Evolutionary conservation across 179 eudicot genomes (phyloP).

Genomic region (Vitellaria paradoxa): DNA sequence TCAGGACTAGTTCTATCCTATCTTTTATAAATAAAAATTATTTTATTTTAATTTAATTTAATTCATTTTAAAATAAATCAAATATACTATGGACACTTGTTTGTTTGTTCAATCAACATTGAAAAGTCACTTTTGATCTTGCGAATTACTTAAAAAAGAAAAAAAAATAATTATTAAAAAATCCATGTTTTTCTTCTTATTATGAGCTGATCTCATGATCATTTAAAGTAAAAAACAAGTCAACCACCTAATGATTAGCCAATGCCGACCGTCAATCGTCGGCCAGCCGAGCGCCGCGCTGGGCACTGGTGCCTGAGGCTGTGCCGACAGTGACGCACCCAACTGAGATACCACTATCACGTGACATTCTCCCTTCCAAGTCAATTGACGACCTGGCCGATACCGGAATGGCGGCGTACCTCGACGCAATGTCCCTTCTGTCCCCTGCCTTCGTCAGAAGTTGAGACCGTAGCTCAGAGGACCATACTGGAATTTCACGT

Average conservation of each 20-base stretch:
- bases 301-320: too few species aligned
- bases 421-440: conserved; percentile 14
- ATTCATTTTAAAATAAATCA: too few species aligned
- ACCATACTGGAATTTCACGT: conserved; percentile 38
- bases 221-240: not conserved
- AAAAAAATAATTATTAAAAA: too few species aligned
- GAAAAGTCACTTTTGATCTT: too few species aligned
- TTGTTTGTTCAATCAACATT: too few species aligned
- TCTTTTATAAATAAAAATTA: too few species aligned
- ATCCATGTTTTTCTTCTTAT: too few species aligned
- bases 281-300: not conserved
- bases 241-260: not conserved
- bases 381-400: conserved; percentile 32
- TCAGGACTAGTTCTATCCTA: too few species aligned
- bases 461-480: conserved; percentile 46
- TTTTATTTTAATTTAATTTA: too few species aligned
- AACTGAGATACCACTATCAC: not conserved
- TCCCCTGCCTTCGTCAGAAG: conserved; percentile 39
- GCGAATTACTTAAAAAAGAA: too few species aligned
- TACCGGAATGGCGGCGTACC: conserved; percentile 35
- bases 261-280: not conserved
- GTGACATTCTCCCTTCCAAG: conserved; percentile 21
- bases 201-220: not conserved
- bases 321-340: not conserved
- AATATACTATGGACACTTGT: too few species aligned